Evolutionary conservation across 139 green algal genomes (phyloP).

Genomic region (Nannochloris sp.): DNA sequence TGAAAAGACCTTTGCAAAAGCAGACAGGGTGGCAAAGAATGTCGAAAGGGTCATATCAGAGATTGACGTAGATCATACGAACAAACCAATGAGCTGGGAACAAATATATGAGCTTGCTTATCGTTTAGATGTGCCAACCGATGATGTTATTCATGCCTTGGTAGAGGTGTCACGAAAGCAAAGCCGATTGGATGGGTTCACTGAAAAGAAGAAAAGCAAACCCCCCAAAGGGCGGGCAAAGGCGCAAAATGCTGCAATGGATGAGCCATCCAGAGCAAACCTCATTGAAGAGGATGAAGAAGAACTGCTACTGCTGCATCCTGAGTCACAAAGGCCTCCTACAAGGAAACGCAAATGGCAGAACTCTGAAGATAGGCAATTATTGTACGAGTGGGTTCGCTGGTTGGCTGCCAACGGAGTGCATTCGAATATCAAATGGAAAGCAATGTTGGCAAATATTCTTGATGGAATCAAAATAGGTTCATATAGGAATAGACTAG

Average conservation of each 20-base stretch:
- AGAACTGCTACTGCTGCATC: slow-evolving; percentile 3
- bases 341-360: slow-evolving; percentile 22
- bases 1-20: too few relatives aligned
- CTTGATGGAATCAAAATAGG: not conserved
- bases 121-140: slow-evolving; percentile 5
- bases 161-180: not conserved
- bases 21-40: too few relatives aligned
- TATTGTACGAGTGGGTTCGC: slow-evolving; percentile 20
- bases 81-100: not conserved
- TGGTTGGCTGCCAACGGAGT: not conserved
- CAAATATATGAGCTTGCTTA: not conserved
- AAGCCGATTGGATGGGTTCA: not conserved
- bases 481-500: not conserved
- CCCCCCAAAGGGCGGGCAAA: not conserved
- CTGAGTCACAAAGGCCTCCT: slow-evolving; percentile 1
- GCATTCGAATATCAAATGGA: too few relatives aligned
- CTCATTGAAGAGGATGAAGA: slow-evolving; percentile 4
- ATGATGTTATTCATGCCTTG: slow-evolving; percentile 3
- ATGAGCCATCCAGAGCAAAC: not conserved
- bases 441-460: not conserved
- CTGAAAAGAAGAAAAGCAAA: not conserved
- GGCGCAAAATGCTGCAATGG: not conserved
- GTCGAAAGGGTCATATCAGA: not conserved
- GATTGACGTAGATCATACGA: not conserved
- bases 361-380: slow-evolving; percentile 19